Evolutionary conservation across 2,329 filamentous ascomycete species (phyloP).

Genomic region (Pleurostoma richardsiae): DNA sequence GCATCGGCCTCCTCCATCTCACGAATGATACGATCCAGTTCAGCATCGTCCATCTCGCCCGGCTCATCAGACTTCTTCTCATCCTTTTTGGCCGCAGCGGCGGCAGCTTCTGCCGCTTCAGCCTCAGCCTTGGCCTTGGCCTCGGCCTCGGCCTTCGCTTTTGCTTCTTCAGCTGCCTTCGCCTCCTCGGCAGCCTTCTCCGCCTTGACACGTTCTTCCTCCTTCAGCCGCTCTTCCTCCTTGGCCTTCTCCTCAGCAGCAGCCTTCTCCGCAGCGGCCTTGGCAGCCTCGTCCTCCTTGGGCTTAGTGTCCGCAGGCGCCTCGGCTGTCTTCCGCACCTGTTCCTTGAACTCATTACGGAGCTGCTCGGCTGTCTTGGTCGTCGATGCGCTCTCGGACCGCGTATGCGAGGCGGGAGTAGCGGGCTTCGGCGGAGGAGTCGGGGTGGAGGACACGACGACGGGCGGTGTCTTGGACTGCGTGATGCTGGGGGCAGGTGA

Average conservation of each 20-base stretch:
- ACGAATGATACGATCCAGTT: conserved; percentile 54
- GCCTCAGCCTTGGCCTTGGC: conserved; percentile 24
- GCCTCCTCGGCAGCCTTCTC: conserved; percentile 34
- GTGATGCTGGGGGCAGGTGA: conserved; percentile 52
- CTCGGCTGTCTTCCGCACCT: conserved; percentile 55
- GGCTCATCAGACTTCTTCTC: conserved; percentile 19
- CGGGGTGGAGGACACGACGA: conserved; percentile 63
- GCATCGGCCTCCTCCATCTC: conserved; percentile 57
- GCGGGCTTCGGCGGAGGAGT: conserved; percentile 75
- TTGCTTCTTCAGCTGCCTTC: conserved; percentile 19
- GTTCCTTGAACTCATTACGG: conserved; percentile 74
- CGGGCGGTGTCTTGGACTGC: conserved; percentile 59
- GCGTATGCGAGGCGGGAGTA: conserved; percentile 58
- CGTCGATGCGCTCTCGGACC: conserved; percentile 63
- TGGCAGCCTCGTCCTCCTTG: conserved; percentile 15
- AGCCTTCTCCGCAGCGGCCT: conserved; percentile 25
- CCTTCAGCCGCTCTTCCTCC: conserved; percentile 21
- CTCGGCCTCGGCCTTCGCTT: conserved; percentile 23
- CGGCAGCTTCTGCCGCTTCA: conserved; percentile 22
- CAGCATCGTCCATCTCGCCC: conserved; percentile 34
- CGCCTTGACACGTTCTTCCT: conserved; percentile 27
- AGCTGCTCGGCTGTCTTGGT: conserved; percentile 77
- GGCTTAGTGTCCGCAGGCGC: conserved; percentile 19
- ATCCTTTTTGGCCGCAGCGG: conserved; percentile 18
- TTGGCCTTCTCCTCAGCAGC: conserved; percentile 17